A percentile compares a stretch with the other conserved stretches of the same genome.
Conservation (phyloP, 768 basidiomycete genomes). For the Trametes cubensis region DNA sequence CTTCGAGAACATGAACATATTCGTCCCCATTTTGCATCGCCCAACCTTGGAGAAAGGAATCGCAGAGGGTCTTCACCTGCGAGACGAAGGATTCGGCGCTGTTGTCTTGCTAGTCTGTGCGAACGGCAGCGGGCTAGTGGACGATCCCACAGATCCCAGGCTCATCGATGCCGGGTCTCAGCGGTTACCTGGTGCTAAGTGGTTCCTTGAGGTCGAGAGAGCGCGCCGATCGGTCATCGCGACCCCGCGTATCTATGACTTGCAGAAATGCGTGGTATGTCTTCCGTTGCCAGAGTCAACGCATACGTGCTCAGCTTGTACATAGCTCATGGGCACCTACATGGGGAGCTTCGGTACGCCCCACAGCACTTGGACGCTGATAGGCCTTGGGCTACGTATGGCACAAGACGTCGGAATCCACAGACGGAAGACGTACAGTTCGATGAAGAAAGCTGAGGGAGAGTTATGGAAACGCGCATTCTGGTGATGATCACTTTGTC, state of each 20-base stretch:
- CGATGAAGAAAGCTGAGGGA: constrained; percentile 51
- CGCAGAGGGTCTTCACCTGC: constrained; percentile 39
- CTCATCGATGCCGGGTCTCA: constrained; percentile 35
- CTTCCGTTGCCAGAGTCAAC: neutral
- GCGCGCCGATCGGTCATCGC: constrained; percentile 37
- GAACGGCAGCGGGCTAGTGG: constrained; percentile 44
- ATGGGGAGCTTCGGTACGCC: constrained; percentile 9
- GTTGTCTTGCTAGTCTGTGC: constrained; percentile 61
- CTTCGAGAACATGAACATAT: constrained; percentile 42
- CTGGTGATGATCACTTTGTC: constrained; percentile 46
- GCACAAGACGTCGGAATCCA: constrained; percentile 77
- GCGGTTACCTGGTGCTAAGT: constrained; percentile 46
- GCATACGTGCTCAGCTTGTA: neutral
- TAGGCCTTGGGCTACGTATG: constrained; percentile 52
- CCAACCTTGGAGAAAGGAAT: constrained; percentile 45
- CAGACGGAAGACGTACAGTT: constrained; percentile 57
- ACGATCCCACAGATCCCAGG: constrained; percentile 50
- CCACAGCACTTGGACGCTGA: constrained; percentile 18
- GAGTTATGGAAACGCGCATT: constrained; percentile 83
- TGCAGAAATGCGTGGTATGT: constrained; percentile 19
- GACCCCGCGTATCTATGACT: constrained; percentile 8
- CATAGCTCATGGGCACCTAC: constrained; percentile 18
- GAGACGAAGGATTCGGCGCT: constrained; percentile 48
- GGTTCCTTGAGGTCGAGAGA: constrained; percentile 43
- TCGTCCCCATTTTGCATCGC: constrained; percentile 46